phyloP scores from a whole-genome alignment of 495 filamentous ascomycete species.

The Podospora conica region DNA sequence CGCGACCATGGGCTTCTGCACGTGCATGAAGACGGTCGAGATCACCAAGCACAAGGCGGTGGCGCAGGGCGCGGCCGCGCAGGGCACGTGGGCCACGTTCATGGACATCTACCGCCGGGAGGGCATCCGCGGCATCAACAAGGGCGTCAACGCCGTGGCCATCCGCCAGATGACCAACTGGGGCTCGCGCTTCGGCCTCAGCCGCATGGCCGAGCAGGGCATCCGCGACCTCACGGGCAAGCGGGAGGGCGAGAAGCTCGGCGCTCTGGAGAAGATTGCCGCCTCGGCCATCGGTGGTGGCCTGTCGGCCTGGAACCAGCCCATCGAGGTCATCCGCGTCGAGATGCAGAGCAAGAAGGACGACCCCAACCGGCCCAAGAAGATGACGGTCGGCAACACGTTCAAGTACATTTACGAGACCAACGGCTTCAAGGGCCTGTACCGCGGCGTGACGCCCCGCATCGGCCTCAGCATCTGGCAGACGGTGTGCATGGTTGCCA shows the following conservation, averaged over 20 bases:
- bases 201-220: slow-evolving; percentile 78
- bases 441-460: slow-evolving; percentile 90
- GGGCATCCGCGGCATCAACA: slow-evolving; percentile 94
- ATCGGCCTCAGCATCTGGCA: slow-evolving; percentile 97
- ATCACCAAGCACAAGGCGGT: slow-evolving; percentile 98
- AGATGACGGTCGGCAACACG: slow-evolving; percentile 91
- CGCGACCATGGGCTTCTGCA: slow-evolving; percentile 99
- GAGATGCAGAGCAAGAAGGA: slow-evolving; percentile 99
- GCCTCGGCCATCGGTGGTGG: slow-evolving; percentile 87
- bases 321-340: slow-evolving; percentile 98
- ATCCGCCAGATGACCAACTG: slow-evolving; percentile 99
- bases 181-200: slow-evolving; percentile 92
- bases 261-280: slow-evolving; percentile 78
- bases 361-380: slow-evolving; percentile 96
- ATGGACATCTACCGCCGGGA: slow-evolving; percentile 95
- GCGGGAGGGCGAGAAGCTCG: slow-evolving; percentile 65
- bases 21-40: slow-evolving; percentile 99
- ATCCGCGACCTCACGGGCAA: slow-evolving; percentile 80
- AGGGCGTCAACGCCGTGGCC: slow-evolving; percentile 95
- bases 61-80: slow-evolving; percentile 71
- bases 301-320: slow-evolving; percentile 96
- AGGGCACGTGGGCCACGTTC: slow-evolving; percentile 86
- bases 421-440: slow-evolving; percentile 88
- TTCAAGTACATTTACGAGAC: slow-evolving; percentile 85
- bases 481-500: slow-evolving; percentile 98